These are phyloP conservation scores for Epichloe sylvatica DNA, from an alignment of 2,329 filamentous ascomycete genomes.

Conservation along the genomic window DNA sequence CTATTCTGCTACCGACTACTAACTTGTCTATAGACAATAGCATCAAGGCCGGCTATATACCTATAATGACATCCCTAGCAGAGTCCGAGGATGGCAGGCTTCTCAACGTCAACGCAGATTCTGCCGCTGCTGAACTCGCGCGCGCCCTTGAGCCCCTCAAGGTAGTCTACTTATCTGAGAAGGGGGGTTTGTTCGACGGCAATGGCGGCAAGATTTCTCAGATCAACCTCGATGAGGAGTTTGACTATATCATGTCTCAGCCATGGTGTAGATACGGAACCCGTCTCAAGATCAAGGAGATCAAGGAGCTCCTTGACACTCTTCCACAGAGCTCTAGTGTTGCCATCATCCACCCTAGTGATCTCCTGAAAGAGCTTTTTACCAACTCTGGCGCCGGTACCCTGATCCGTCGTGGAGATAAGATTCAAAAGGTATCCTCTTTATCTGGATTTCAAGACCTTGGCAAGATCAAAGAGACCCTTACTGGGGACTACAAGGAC, in stretches of 20 bases:
- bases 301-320: conserved; percentile 80
- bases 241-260: conserved; percentile 80
- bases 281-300: conserved; percentile 91
- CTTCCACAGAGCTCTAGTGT: conserved; percentile 87
- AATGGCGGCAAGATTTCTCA: conserved; percentile 90
- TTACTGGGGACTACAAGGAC: conserved; percentile 69
- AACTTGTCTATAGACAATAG: not conserved
- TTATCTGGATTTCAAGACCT: conserved; percentile 65
- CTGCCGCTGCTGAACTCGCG: conserved; percentile 85
- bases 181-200: conserved; percentile 93
- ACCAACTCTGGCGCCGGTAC: conserved; percentile 92
- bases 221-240: conserved; percentile 96
- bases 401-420: conserved; percentile 81
- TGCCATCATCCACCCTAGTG: conserved; percentile 91
- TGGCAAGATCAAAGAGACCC: conserved; percentile 63
- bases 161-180: conserved; percentile 97
- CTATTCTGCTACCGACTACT: not conserved
- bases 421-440: conserved; percentile 60
- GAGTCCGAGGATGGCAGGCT: conserved; percentile 85
- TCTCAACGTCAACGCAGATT: conserved; percentile 95
- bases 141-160: conserved; percentile 83
- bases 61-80: conserved; percentile 91
- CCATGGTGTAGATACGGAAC: conserved; percentile 93
- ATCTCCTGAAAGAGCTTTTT: conserved; percentile 92
- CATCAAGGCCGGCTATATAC: conserved; percentile 80